Percentiles rank a stretch among this genome's conserved stretches.
These are phyloP conservation scores for Tetradesmus lagerheimii DNA, from an alignment of 139 green algal genomes.

Conservation along the genomic window DNA sequence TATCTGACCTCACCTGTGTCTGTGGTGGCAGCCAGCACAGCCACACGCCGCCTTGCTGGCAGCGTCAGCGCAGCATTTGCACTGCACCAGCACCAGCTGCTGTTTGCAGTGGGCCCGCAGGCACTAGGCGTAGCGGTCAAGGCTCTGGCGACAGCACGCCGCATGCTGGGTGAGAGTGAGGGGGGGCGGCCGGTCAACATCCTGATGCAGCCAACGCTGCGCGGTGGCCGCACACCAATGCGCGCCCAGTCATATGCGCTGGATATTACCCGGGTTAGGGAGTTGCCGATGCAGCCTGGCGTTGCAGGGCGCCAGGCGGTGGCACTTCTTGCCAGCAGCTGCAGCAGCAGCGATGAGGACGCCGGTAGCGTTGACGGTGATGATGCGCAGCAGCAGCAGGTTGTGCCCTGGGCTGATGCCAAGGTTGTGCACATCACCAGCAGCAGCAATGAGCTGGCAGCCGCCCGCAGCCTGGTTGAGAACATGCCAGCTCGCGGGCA, in stretches of 20 bases:
- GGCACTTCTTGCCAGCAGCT: too few relatives aligned
- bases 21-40: background rate
- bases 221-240: background rate
- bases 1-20: conserved; percentile 29
- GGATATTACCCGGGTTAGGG: background rate
- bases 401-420: background rate
- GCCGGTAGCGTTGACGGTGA: background rate
- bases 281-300: background rate
- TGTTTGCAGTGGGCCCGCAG: conserved; percentile 27
- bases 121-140: background rate
- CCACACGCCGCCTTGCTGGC: background rate
- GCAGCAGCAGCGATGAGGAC: background rate
- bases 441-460: conserved; percentile 19
- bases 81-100: conserved; percentile 34
- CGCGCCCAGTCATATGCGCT: conserved; percentile 15
- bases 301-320: background rate
- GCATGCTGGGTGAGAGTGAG: background rate
- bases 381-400: background rate
- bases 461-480: conserved; percentile 34
- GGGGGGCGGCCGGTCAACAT: background rate
- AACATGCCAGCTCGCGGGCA: conserved; percentile 44
- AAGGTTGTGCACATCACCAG: conserved; percentile 39
- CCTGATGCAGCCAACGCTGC: conserved; percentile 40
- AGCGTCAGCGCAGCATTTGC: background rate
- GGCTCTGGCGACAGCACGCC: conserved; percentile 20